Base-by-base conservation (phyloP, 2,329 filamentous ascomycete genomes). In the Colletotrichum lini region DNA sequence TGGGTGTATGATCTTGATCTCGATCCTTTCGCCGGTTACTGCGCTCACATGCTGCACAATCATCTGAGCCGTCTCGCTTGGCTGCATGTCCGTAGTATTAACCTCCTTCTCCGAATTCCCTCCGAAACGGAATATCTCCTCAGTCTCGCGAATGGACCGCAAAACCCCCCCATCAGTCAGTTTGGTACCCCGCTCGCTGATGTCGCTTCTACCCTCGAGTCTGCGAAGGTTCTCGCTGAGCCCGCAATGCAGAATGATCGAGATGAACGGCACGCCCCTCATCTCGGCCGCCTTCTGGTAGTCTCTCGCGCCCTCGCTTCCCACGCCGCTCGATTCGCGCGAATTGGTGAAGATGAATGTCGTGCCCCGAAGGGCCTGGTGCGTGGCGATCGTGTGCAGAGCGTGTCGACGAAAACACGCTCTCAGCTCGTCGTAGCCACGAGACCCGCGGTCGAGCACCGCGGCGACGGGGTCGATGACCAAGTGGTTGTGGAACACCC, bases 401-500 rank as follows among this genome's bases (percentile, higher is more conserved):
- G 63, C n/a, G 35, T 65, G 65, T 8, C 57, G 60, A 16, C 68
- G 72, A 3, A 65, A 35, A 10, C 23, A 35, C 6, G 70, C 63
- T 1, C 75, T 68, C 56, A 78, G 70, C 4, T 72, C 63, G 42
- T 78, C 67, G 49, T 79, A 80, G 30, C 75, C 67, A 15, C 66
- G 57, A 73, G 75, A 54, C 71, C 56, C 68, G 49, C 69, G 72
- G 18, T 75, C 73, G 42, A 76, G 74, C 8, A 76, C 68, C 9
- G 73, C 58, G 23, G 66, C 73, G 47, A 75, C 66, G 38, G 74
- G 74, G 70, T 80, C 77, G 56, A 80, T 80, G 26, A 79, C 67
- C 21, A 74, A 71, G 66, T 80, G 79, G 72, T 80, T 78, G 69
- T 80, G 75, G 72, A 77, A 73, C 56, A 80, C 65, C 38, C 75